Evolutionary conservation across 2,329 filamentous ascomycete species (phyloP).

Genomic region (Pseudogymnoascus sp.): DNA sequence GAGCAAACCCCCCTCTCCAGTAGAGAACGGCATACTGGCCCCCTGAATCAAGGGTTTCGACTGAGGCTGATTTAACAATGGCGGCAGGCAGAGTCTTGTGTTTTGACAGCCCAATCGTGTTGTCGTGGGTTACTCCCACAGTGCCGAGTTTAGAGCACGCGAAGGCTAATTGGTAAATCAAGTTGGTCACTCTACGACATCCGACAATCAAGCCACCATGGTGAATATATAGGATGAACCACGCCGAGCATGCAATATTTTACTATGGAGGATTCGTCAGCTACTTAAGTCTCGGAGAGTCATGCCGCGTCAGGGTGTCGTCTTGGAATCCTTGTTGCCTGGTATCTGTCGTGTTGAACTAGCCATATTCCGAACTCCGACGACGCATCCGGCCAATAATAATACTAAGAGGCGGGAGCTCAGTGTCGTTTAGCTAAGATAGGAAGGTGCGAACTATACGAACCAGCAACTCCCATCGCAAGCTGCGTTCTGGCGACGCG

Average conservation of each 20-base stretch:
- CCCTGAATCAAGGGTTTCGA: neutral
- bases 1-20: slow-evolving; percentile 19
- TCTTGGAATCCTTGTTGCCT: neutral
- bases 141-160: too few relatives aligned
- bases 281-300: neutral
- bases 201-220: neutral
- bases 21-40: slow-evolving; percentile 17
- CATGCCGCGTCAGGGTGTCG: neutral
- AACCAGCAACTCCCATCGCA: neutral
- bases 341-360: neutral
- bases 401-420: neutral
- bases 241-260: neutral
- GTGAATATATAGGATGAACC: neutral
- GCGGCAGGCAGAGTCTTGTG: neutral
- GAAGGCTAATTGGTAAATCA: neutral
- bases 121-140: neutral
- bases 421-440: neutral
- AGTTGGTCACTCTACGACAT: neutral
- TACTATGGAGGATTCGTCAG: neutral
- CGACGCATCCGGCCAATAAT: neutral
- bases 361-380: neutral
- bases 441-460: neutral
- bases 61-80: neutral
- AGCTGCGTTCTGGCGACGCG: neutral
- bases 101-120: neutral